phyloP scores from a whole-genome alignment of 164 flowering plant genomes.

The Malania oleifera region DNA sequence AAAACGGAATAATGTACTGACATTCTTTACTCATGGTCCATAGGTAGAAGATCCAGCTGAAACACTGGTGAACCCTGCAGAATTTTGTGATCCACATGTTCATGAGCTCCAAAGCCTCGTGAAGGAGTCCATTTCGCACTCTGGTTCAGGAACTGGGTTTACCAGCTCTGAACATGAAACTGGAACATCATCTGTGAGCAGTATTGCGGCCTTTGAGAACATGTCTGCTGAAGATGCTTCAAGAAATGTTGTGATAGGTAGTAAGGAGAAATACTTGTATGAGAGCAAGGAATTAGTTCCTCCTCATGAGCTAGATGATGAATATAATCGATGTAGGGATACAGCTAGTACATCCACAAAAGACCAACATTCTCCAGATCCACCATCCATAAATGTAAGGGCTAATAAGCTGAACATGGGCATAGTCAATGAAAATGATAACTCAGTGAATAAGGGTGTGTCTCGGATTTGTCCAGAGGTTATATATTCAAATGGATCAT shows the following conservation, averaged over 20 bases:
- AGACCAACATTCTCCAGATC: conserved; percentile 30
- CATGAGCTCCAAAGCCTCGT: conserved; percentile 15
- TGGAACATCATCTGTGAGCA: conserved; percentile 27
- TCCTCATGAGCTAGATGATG: conserved; percentile 25
- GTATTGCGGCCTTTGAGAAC: conserved; percentile 14
- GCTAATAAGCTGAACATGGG: conserved; percentile 22
- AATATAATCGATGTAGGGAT: conserved; percentile 18
- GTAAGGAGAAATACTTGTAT: conserved; percentile 25
- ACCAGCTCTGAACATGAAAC: conserved; percentile 22
- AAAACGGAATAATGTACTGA: conserved; percentile 12
- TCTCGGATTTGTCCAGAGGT: conserved; percentile 19
- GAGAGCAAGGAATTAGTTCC: conserved; percentile 33
- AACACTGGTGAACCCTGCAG: conserved; percentile 24
- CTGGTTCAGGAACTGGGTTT: conserved; percentile 20
- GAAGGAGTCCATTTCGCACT: conserved; percentile 19
- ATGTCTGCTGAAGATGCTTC: conserved; percentile 18
- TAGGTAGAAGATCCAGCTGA: conserved; percentile 50
- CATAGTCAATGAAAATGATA: conserved; percentile 21
- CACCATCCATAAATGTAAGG: conserved; percentile 24
- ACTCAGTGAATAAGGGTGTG: conserved; percentile 15
- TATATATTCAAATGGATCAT: conserved; percentile 25
- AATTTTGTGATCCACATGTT: conserved; percentile 13
- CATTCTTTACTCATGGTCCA: conserved; percentile 13
- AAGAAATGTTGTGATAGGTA: conserved; percentile 19
- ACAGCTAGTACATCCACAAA: conserved; percentile 34